These are phyloP conservation scores for Chaetomiaceae sp. DNA, from an alignment of 2,329 filamentous ascomycete species.

Conservation along the genomic window DNA sequence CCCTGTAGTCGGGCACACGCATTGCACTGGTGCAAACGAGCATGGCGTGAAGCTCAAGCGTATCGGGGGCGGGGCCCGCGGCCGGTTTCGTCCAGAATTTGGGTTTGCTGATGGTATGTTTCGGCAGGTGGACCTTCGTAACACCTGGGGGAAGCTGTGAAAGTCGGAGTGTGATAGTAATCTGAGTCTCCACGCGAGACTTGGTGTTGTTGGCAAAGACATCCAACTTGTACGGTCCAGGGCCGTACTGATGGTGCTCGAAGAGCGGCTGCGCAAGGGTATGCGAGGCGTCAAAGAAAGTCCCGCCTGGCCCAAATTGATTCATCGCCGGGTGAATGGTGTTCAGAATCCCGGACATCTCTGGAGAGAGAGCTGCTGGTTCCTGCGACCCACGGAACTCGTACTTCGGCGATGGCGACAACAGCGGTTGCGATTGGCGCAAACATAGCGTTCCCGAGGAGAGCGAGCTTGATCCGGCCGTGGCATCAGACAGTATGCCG, in stretches of 20 bases:
- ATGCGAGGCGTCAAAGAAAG: conserved; percentile 1
- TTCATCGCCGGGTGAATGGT: conserved; percentile 1
- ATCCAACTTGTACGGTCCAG: conserved; percentile 39
- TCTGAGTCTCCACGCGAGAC: conserved; percentile 93
- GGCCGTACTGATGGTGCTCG: conserved; percentile 21
- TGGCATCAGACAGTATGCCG: neutral
- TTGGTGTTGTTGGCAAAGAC: conserved; percentile 68
- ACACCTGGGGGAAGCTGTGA: conserved; percentile 68
- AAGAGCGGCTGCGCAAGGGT: neutral
- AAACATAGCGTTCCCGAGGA: conserved; percentile 4
- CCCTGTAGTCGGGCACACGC: conserved; percentile 60
- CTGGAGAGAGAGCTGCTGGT: neutral
- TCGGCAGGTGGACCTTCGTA: conserved; percentile 77
- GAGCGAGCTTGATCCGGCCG: neutral
- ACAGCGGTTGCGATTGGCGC: conserved; percentile 4
- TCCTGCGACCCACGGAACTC: conserved; percentile 12
- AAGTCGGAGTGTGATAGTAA: conserved; percentile 76
- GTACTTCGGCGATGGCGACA: conserved; percentile 4
- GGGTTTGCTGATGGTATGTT: conserved; percentile 88
- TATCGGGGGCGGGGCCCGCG: conserved; percentile 62
- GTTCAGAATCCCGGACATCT: conserved; percentile 2
- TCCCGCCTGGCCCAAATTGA: neutral
- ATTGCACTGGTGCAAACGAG: conserved; percentile 92
- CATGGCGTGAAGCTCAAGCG: conserved; percentile 70
- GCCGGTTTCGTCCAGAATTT: conserved; percentile 75